Conservation (phyloP, 2,329 filamentous ascomycete species). For the Xylariales sp. region DNA sequence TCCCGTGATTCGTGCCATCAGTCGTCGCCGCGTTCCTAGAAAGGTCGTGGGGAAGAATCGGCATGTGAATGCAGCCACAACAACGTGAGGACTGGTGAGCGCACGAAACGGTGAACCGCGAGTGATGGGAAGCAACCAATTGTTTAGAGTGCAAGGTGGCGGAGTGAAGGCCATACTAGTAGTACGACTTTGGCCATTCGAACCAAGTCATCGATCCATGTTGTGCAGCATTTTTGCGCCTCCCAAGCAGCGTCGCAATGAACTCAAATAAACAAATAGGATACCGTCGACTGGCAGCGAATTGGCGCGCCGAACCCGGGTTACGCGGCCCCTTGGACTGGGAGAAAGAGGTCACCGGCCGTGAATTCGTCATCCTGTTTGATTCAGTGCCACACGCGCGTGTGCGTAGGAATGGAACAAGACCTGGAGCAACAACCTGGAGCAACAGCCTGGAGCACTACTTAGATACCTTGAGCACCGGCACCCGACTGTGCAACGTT, state of each 20-base stretch:
- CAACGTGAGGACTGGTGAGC: slow-evolving; percentile 17
- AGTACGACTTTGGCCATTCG: neutral
- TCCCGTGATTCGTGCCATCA: slow-evolving; percentile 20
- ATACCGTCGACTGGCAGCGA: neutral
- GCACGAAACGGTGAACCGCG: neutral
- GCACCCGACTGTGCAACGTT: slow-evolving; percentile 6
- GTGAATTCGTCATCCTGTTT: slow-evolving; percentile 5
- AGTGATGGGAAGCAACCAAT: slow-evolving; percentile 2
- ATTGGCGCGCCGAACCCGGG: neutral
- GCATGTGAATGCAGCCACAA: slow-evolving; percentile 21
- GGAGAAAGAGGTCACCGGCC: neutral
- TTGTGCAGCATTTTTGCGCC: neutral
- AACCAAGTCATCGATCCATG: neutral
- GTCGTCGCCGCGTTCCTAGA: slow-evolving; percentile 27
- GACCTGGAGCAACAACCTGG: neutral
- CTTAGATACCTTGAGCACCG: too few species aligned
- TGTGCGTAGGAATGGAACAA: neutral
- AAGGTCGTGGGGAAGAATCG: slow-evolving; percentile 10
- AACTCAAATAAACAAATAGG: slow-evolving; percentile 5
- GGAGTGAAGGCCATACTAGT: neutral
- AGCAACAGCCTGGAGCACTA: neutral
- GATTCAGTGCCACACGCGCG: slow-evolving; percentile 15
- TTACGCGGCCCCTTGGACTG: neutral
- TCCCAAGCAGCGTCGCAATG: slow-evolving; percentile 13
- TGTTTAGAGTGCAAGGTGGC: neutral